Conservation (phyloP, 2,329 filamentous ascomycete species). For the Emmonsia crescens region DNA sequence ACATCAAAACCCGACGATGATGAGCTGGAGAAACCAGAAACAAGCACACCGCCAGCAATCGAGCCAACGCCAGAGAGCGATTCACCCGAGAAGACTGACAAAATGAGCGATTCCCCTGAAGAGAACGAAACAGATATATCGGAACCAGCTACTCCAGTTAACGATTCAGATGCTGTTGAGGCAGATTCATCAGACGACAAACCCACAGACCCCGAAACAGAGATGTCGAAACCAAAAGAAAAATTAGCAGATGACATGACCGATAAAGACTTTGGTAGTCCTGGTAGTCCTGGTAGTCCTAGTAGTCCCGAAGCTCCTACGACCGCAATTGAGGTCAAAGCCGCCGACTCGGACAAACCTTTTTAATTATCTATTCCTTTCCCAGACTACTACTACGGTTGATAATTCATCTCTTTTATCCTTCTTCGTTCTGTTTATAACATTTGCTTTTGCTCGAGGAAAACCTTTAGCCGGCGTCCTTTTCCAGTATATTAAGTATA, state of each 20-base stretch:
- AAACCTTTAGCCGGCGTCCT: neutral
- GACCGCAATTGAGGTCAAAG: slow-evolving; percentile 1
- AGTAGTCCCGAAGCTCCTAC: slow-evolving; percentile 1
- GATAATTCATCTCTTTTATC: neutral
- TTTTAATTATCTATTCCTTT: neutral
- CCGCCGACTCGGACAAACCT: slow-evolving; percentile 1
- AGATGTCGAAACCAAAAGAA: neutral
- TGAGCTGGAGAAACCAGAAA: neutral
- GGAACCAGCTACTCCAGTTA: neutral
- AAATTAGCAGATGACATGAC: neutral
- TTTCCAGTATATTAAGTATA: neutral
- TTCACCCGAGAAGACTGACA: neutral
- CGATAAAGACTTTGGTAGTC: neutral
- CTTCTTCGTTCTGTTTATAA: neutral
- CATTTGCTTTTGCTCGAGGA: neutral
- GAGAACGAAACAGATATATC: neutral
- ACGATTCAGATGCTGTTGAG: neutral
- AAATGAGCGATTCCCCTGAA: neutral
- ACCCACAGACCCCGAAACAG: neutral
- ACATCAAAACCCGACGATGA: neutral
- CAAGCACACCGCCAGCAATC: neutral
- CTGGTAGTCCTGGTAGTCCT: neutral
- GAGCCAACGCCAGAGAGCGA: neutral
- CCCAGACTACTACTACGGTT: neutral
- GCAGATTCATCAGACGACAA: neutral